Evolutionary conservation across 108 stramenopile species (phyloP).

Genomic region (Nitzschia inconspicua): DNA sequence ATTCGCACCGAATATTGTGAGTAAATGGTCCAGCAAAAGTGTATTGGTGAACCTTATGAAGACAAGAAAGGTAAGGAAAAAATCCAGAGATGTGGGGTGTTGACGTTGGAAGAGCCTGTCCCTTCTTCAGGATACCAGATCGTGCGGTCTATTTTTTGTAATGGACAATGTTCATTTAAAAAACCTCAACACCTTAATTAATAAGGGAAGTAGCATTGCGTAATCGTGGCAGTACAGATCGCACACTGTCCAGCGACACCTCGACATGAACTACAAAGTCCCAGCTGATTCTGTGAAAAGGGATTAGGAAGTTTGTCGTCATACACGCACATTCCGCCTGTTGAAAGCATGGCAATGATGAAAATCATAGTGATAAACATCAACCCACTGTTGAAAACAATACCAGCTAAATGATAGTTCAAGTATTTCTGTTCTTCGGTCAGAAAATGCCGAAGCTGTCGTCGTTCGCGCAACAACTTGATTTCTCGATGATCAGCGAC

Average conservation of each 20-base stretch:
- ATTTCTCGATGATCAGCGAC: slow-evolving; percentile 31
- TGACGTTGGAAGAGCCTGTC: no score
- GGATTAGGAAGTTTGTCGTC: slow-evolving; percentile 14
- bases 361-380: slow-evolving; percentile 23
- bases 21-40: no score
- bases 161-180: no score
- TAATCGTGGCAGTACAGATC: no score
- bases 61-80: no score
- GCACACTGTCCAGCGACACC: slow-evolving; percentile 2
- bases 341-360: slow-evolving; percentile 23
- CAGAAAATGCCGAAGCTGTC: slow-evolving; percentile 21
- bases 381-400: slow-evolving; percentile 19
- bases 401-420: slow-evolving; percentile 19
- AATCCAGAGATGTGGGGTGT: no score
- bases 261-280: slow-evolving; percentile 13
- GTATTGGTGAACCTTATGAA: no score
- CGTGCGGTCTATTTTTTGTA: no score
- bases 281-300: slow-evolving; percentile 17
- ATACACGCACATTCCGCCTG: slow-evolving; percentile 29
- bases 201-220: no score
- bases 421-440: slow-evolving; percentile 8
- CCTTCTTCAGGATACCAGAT: no score
- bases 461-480: slow-evolving; percentile 17
- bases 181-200: no score
- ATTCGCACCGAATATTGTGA: no score